Conservation (phyloP, 1,284 basidiomycete genomes). For the Papiliotrema laurentii region DNA sequence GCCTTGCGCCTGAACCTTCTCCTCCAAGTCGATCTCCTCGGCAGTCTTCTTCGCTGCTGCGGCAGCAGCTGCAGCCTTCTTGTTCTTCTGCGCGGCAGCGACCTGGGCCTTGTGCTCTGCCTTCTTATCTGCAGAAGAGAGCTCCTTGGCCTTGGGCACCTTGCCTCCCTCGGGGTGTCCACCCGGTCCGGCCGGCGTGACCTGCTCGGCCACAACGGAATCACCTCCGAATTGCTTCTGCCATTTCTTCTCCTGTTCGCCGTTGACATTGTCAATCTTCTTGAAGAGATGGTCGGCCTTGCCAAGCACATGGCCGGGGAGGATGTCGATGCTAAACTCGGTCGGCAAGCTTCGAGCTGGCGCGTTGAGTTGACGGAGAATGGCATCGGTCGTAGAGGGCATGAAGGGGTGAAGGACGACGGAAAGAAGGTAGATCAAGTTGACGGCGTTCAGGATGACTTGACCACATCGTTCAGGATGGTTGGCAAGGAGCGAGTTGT, state of each 20-base stretch:
- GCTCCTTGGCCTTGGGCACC: slow-evolving; percentile 37
- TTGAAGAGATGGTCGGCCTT: slow-evolving; percentile 88
- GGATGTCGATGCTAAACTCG: slow-evolving; percentile 68
- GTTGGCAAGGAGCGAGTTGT: slow-evolving; percentile 80
- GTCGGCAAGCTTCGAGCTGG: slow-evolving; percentile 72
- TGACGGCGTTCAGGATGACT: slow-evolving; percentile 83
- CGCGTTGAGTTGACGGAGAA: slow-evolving; percentile 85
- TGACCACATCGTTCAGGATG: slow-evolving; percentile 81
- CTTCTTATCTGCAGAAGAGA: slow-evolving; percentile 32
- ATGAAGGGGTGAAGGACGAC: slow-evolving; percentile 91
- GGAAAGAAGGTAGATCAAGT: slow-evolving; percentile 88
- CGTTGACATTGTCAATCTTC: slow-evolving; percentile 67
- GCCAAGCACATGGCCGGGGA: slow-evolving; percentile 80
- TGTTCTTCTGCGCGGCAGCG: slow-evolving; percentile 26
- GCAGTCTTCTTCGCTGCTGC: slow-evolving; percentile 42
- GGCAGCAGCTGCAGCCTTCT: slow-evolving; percentile 31
- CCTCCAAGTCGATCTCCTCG: slow-evolving; percentile 50
- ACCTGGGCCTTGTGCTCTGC: slow-evolving; percentile 27
- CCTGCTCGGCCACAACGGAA: slow-evolving; percentile 36
- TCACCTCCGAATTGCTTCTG: slow-evolving; percentile 73
- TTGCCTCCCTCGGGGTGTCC: slow-evolving; percentile 36
- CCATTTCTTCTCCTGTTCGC: slow-evolving; percentile 82
- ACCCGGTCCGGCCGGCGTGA: slow-evolving; percentile 28
- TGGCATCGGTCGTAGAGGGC: slow-evolving; percentile 79
- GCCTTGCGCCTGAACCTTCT: slow-evolving; percentile 69